Base-by-base conservation (phyloP, 2,329 filamentous ascomycete species). In the Fusarium falciforme region DNA sequence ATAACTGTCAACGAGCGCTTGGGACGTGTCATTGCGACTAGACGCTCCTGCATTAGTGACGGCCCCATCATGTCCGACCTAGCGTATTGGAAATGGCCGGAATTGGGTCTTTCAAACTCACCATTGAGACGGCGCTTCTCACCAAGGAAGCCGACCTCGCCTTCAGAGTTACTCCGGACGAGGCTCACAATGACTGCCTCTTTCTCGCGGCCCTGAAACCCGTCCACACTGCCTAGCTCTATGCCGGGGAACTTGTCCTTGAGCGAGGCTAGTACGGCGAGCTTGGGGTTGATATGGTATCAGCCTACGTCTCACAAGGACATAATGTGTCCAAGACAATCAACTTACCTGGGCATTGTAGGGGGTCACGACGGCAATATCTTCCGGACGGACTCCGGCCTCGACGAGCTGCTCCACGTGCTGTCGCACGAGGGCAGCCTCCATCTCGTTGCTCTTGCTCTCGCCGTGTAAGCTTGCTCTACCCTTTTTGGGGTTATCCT, bases 21-120 rank as follows among this genome's bases (percentile, higher is more conserved):
- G 7, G 96, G 94, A 75, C 96, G 91, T 71, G 96, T 99, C 95
- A 99, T 98, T 62, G 96, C 96, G 77, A 98, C 95, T 97, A 94
- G 92, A 93, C 77, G 62, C 22, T 63, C 54, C 64, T 70, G 68
- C 66, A 71, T 79, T 75, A 79, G 77, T 44, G 55, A 63, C 57
- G 40, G 54, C 49, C 54, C 62, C 57, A 61, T 59, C 63, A 54
- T 61, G 61, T 66, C 49, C 35, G 67, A 52, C 42, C 36, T 29
- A 6, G 58, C 59, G 49, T 16, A 62, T 55, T 29, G 58, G 61
- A 35, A 60, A 49, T 49, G 60, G 54, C 55, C 27, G 38, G 60
- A 61, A 61, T 16, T 55, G 52, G 60, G 35, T 68, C 67, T 40
- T 65, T 64, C 47, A 42, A 61, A 84, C 90, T 83, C 87, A 97